Percentiles rank a stretch among this genome's conserved stretches.
Conservation (phyloP, 2,329 filamentous ascomycete species). For the Myriosclerotinia scirpicola region DNA sequence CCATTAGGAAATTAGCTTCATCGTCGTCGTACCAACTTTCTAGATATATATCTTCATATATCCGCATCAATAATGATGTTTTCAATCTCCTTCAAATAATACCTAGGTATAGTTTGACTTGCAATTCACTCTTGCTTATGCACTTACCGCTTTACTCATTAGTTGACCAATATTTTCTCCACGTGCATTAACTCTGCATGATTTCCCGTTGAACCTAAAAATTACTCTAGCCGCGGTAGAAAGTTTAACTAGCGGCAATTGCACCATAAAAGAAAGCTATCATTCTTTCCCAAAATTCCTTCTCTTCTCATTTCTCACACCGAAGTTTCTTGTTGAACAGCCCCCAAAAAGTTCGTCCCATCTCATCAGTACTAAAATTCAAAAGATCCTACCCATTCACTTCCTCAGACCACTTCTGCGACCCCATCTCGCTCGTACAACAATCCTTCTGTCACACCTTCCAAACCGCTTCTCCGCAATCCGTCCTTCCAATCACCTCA, state of each 20-base stretch:
- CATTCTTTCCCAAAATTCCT: not conserved
- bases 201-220: not conserved
- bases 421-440: constrained; percentile 11
- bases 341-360: not conserved
- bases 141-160: not conserved
- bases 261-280: constrained; percentile 5
- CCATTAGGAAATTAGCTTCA: constrained; percentile 30
- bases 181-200: constrained; percentile 18
- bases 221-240: not conserved
- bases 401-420: constrained; percentile 16
- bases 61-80: constrained; percentile 22
- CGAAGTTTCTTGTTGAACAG: not conserved
- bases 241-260: not conserved
- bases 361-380: constrained; percentile 3
- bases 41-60: constrained; percentile 25
- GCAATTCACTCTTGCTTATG: constrained; percentile 2
- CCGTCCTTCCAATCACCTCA: not conserved
- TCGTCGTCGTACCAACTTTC: constrained; percentile 24
- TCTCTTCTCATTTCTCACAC: not conserved
- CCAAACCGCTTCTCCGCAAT: not conserved
- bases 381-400: not conserved
- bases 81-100: constrained; percentile 16
- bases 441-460: constrained; percentile 18
- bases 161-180: constrained; percentile 3
- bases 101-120: constrained; percentile 4